Evolutionary conservation across 169 alveolate genomes (phyloP), one percentile per base, ranked within the genome.

Genomic region (Plasmodium reichenowi): DNA sequence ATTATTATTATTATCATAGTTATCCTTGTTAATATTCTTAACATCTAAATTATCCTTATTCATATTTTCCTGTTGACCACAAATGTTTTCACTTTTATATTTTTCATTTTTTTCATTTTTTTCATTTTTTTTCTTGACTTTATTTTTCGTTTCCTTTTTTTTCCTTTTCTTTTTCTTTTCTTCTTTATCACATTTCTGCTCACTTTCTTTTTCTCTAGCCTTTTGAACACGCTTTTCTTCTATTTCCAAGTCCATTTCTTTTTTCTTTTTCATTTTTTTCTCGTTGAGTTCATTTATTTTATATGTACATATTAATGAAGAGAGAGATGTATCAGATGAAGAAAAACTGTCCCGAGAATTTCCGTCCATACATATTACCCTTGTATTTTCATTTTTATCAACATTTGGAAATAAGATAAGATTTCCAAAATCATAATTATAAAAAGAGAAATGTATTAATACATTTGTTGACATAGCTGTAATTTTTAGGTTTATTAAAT

Each of bases 351-450:
- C 83, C 5, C 43, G 45, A n/a, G 12, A 32, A 24, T 15, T 4
- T 26, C 54, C 63, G 9, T 80, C 72, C 70, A 12, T 32, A 24
- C 45, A 20, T 20, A 32, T 58, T 12, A 47, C 60, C n/a, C 20
- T 80, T 29, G 43, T 50, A 38, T 68, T 80, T 22, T n/a, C 29
- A 24, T 29, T 47, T 63, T 80, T 72, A 56, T 70, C 64, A 29
- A 67, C 3, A 56, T 54, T 48, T 24, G 90, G 90, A 62, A 80
- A 80, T 60, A 80, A 80, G 9, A 80, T 66, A 67, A 67, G 73
- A 56, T 80, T 80, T 15, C 90, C 90, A 80, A 80, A 80, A 62
- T 80, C 83, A 80, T 67, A 80, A 56, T 68, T 80, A 64, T 80
- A 45, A 70, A 80, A 80, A n/a, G 90, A 80, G 56, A 80, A 80